phyloP scores from a whole-genome alignment of 352 stramenopile species.

The Pythium myriotylum region DNA sequence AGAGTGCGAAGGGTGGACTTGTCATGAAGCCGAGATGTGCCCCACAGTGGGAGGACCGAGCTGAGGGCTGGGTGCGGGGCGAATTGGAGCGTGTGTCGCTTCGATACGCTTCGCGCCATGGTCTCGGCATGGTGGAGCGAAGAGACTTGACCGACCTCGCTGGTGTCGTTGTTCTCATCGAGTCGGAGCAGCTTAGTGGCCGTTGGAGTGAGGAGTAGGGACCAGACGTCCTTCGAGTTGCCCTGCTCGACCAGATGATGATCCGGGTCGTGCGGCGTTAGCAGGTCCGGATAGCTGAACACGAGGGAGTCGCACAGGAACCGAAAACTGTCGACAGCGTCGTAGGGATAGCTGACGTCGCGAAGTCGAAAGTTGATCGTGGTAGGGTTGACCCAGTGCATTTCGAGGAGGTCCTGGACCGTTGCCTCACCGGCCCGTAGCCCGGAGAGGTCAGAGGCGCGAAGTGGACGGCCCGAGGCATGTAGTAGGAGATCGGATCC shows the following conservation, averaged over 20 bases:
- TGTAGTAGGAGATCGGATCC: neutral
- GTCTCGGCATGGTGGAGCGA: neutral
- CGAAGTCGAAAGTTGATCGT: neutral
- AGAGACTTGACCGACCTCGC: too few relatives aligned
- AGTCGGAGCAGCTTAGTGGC: neutral
- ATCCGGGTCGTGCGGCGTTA: neutral
- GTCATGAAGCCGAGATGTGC: too few relatives aligned
- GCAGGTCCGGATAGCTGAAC: neutral
- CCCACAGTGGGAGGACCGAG: neutral
- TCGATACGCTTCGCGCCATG: neutral
- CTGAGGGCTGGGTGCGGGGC: neutral
- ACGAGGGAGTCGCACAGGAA: neutral
- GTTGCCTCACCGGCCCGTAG: neutral
- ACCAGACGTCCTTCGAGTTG: neutral
- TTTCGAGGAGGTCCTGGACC: neutral
- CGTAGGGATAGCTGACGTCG: neutral
- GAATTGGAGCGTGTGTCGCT: neutral
- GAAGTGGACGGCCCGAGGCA: neutral
- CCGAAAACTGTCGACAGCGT: neutral
- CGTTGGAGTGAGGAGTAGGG: neutral
- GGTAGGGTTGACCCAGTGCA: neutral
- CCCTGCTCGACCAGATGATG: neutral
- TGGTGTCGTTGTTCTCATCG: too few relatives aligned
- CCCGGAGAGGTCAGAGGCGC: neutral
- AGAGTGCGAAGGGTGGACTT: too few relatives aligned